Evolutionary conservation across 2,329 filamentous ascomycete species (phyloP), one percentile per base, ranked within the genome.

Genomic region (Pyrenophora tritici-repentis): DNA sequence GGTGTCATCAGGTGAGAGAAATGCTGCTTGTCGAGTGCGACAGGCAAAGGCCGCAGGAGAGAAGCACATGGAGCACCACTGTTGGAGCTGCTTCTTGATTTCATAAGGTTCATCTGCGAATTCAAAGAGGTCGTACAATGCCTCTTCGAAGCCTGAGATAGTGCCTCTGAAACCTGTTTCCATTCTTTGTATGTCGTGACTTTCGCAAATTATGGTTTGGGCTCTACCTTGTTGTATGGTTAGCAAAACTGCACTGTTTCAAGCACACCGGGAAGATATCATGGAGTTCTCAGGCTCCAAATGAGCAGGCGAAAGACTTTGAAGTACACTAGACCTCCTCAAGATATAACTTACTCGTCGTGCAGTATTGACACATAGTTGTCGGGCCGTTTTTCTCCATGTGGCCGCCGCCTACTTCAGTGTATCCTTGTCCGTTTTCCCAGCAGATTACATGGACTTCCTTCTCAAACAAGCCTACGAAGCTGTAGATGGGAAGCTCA

Each of bases 391-490:
- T 66, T 6, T 67, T 50, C 6, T 62, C 61, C 5, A 57, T 54
- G 51, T 79, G 73, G 2, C 76, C 77, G 16, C 67, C 71, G 1
- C 39, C 53, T 0, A 78, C 42, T 39, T 80, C 77, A 1, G 68
- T 66, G 39, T 71, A 75, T 3, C 71, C 75, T 14, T 65, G 59
- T 1, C 72, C 71, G 33, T 70, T 62, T 3, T 66, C 37, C 54
- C 71, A 73, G 13, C 68, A 56, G 3, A 75, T 63, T 2, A 76
- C 68, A 38, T 73, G 62, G 0, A 75, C 67, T 26, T 67, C 55
- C 14, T 58, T 56, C 42, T 68, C 62, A 2, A 70, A 73, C 3
- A 74, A 62, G 1, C 78, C 77, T 1, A 74, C 47, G 7, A 80
- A 65, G 1, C 74, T 72, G 38, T 77, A 79, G 0, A 61, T 43